Base-by-base conservation (phyloP, 2,329 filamentous ascomycete species). In the Paramyrothecium sp. region DNA sequence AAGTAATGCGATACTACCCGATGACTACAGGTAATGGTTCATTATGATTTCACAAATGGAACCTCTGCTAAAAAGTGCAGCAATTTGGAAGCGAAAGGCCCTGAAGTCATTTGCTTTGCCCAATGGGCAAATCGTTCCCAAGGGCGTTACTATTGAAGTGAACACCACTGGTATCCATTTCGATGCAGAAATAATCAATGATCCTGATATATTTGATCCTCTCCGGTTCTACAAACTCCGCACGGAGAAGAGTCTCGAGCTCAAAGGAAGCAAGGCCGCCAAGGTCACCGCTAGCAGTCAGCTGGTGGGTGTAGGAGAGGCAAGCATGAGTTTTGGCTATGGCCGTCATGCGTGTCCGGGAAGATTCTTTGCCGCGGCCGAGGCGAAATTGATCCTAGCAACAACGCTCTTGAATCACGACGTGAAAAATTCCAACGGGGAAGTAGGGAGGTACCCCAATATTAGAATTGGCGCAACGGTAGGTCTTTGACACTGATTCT, bases 81-180 rank as follows among this genome's bases (percentile, higher is more conserved):
- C 72, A 1, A 76, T 80, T 3, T 84, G 84, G 67, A 66, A 68
- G 22, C 80, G 82, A 58, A 81, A 79, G 60, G 80, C 82, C 11
- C 69, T 81, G 34, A 75, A 78, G 61, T 72, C 78, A 3, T 75
- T 85, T 62, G 76, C 75, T 2, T 77, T 85, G 2, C 82, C 81
- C 50, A 81, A 82, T 64, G 83, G 83, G 17, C 79, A 83, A 51
- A 73, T 76, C 34, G 72, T 81, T 10, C 78, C 78, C 0, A 68
- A 72, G 2, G 78, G 78, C 23, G 73, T 74, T 7, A 69, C 71
- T n/a, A 71, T 81, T 33, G 73, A 81, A 57, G 67, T 78, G 0
- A 73, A 78, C 0, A 59, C 70, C 12, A 66, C 71, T 19, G 73
- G 71, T 30, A 62, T 76, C 58, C 69, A 68, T 51, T 63, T 62